Evolutionary conservation across 805 yeast species (phyloP).

Genomic region (Diddensiella caesifluorescens): DNA sequence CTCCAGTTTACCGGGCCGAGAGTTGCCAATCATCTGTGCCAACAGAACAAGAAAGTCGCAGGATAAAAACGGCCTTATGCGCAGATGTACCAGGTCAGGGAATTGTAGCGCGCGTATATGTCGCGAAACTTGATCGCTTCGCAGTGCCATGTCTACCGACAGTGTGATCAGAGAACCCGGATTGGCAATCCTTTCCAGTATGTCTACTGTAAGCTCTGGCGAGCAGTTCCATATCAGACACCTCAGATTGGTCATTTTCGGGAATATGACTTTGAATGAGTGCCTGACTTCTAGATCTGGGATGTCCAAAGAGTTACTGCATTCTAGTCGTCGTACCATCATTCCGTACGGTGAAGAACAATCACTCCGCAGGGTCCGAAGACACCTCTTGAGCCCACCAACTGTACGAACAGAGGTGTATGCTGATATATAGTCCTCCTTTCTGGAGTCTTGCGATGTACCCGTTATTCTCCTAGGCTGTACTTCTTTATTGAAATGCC

Average conservation of each 20-base stretch:
- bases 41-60: slow-evolving; percentile 22
- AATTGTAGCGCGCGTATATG: slow-evolving; percentile 17
- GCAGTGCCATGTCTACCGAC: slow-evolving; percentile 13
- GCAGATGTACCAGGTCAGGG: slow-evolving; percentile 19
- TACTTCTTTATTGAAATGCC: slow-evolving; percentile 21
- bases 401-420: slow-evolving; percentile 29
- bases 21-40: slow-evolving; percentile 10
- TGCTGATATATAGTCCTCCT: slow-evolving; percentile 1
- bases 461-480: background rate
- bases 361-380: slow-evolving; percentile 23
- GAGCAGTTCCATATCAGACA: slow-evolving; percentile 32
- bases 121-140: slow-evolving; percentile 16
- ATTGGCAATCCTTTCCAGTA: slow-evolving; percentile 17
- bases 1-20: slow-evolving; percentile 14
- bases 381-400: slow-evolving; percentile 30
- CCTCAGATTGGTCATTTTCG: slow-evolving; percentile 20
- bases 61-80: slow-evolving; percentile 25
- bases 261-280: slow-evolving; percentile 19
- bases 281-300: slow-evolving; percentile 26
- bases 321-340: slow-evolving; percentile 24
- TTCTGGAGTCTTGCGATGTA: background rate
- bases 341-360: slow-evolving; percentile 22
- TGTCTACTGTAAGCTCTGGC: slow-evolving; percentile 29
- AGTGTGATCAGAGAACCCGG: slow-evolving; percentile 5
- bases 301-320: slow-evolving; percentile 21